Conservation (phyloP, 148 eudicot species). For the Heliamphora exappendiculata region DNA sequence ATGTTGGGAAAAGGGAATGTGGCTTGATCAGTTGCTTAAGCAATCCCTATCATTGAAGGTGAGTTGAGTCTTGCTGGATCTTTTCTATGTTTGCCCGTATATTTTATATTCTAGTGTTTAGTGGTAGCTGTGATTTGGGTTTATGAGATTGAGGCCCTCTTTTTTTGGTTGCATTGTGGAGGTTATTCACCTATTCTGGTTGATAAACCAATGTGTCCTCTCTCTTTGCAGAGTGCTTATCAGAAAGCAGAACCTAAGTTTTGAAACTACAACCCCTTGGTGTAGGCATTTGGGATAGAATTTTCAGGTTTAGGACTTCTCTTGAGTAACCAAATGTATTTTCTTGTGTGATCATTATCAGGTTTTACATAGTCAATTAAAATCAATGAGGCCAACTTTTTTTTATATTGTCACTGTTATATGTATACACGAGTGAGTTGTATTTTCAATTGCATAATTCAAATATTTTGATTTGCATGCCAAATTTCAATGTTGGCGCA, state of each 20-base stretch:
- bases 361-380: not conserved
- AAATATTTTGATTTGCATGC: conserved; percentile 31
- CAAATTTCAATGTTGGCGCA: conserved; percentile 53
- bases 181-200: conserved; percentile 26
- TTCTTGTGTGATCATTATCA: not conserved
- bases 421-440: not conserved
- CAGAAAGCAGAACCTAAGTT: conserved; percentile 31
- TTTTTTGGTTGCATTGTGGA: conserved; percentile 12
- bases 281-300: conserved; percentile 62
- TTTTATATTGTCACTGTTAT: not conserved
- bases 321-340: not conserved
- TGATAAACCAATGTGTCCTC: conserved; percentile 35
- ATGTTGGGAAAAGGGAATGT: too few species aligned
- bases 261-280: conserved; percentile 54
- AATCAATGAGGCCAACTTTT: not conserved
- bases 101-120: too few species aligned
- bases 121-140: not conserved
- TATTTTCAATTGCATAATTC: conserved; percentile 42
- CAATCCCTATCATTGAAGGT: too few species aligned
- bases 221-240: conserved; percentile 29
- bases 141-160: not conserved
- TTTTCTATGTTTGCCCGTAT: too few species aligned
- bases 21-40: too few species aligned
- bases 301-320: conserved; percentile 37
- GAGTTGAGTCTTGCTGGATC: too few species aligned